Conservation (phyloP, 2,329 filamentous ascomycete genomes). For the Orbilia quercus region DNA sequence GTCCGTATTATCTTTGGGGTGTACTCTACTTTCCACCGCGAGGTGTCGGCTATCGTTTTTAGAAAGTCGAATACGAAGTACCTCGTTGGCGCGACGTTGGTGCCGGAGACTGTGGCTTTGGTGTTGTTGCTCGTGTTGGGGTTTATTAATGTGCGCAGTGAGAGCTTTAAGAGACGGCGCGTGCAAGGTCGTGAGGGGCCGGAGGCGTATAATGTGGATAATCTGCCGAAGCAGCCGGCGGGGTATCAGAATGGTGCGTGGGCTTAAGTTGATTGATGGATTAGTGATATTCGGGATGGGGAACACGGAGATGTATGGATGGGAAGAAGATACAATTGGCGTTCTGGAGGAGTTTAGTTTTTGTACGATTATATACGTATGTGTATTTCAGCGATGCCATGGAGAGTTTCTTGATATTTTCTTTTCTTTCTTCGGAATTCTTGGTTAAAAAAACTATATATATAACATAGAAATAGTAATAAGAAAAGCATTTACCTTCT, state of each 20-base stretch:
- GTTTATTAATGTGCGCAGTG: conserved; percentile 22
- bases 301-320: not conserved
- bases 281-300: not conserved
- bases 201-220: conserved; percentile 34
- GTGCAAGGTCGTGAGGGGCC: not conserved
- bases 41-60: conserved; percentile 27
- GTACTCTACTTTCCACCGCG: conserved; percentile 50
- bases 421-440: too few relatives aligned
- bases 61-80: conserved; percentile 23
- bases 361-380: too few relatives aligned
- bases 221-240: conserved; percentile 17
- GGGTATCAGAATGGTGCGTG: conserved; percentile 18
- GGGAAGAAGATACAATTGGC: not conserved
- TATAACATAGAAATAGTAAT: too few relatives aligned
- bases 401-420: not conserved
- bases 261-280: not conserved
- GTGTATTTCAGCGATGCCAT: not conserved
- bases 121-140: conserved; percentile 27
- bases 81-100: conserved; percentile 42
- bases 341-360: conserved; percentile 1
- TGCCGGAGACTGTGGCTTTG: conserved; percentile 43
- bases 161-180: not conserved
- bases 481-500: too few relatives aligned
- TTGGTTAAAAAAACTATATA: too few relatives aligned
- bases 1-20: conserved; percentile 54